Evolutionary conservation across 805 yeast genomes (phyloP).

Genomic region (Saccharomycopsis schoenii): DNA sequence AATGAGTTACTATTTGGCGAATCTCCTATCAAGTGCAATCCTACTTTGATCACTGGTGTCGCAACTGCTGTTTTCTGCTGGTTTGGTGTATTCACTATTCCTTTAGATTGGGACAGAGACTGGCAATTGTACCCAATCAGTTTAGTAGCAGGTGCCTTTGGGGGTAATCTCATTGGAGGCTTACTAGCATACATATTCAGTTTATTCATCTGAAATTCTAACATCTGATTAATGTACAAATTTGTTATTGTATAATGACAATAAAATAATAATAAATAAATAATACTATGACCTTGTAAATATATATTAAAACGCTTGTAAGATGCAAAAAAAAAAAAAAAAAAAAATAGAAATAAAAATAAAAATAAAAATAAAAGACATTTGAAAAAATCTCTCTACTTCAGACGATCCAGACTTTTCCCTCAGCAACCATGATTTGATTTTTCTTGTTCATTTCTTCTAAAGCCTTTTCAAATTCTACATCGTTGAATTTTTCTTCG

Average conservation of each 20-base stretch:
- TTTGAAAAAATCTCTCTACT: not conserved
- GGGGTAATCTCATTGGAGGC: slow-evolving; percentile 58
- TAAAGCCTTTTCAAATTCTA: slow-evolving; percentile 37
- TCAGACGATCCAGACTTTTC: slow-evolving; percentile 32
- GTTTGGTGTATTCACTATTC: slow-evolving; percentile 90
- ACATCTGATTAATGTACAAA: not conserved
- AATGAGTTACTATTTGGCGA: not conserved
- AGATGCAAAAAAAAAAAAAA: not conserved
- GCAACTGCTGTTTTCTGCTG: slow-evolving; percentile 57
- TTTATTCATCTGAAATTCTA: not conserved
- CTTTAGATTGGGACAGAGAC: slow-evolving; percentile 94
- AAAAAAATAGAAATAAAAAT: not conserved
- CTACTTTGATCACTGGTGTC: slow-evolving; percentile 13
- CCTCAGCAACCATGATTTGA: slow-evolving; percentile 39
- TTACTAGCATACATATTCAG: slow-evolving; percentile 2
- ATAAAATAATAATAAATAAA: not conserved
- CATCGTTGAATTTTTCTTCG: slow-evolving; percentile 37
- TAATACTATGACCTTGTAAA: too few relatives aligned
- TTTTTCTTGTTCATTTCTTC: slow-evolving; percentile 34
- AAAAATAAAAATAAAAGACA: not conserved
- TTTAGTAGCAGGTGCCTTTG: slow-evolving; percentile 63
- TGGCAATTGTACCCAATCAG: slow-evolving; percentile 98
- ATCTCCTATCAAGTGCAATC: slow-evolving; percentile 9
- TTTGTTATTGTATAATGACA: not conserved
- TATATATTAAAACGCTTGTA: too few relatives aligned